Conservation (phyloP, 768 basidiomycete species). For the Collybiopsis confluens region DNA sequence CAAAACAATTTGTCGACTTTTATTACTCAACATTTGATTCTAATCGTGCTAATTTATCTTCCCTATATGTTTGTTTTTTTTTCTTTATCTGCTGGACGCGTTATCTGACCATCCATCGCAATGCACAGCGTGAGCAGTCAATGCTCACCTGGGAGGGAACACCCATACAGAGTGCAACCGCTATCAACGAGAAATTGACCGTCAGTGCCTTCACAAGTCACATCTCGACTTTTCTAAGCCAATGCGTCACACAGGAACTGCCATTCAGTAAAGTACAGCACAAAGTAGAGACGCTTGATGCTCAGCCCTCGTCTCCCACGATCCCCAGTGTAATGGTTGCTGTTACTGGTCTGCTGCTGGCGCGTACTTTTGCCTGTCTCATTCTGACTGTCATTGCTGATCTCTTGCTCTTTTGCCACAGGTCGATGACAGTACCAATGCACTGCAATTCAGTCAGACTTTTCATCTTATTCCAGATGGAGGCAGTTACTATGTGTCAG, state of each 20-base stretch:
- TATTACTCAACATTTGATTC: constrained; percentile 81
- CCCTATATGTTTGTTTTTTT: constrained; percentile 71
- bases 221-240: too few relatives aligned
- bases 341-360: constrained; percentile 84
- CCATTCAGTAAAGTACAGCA: constrained; percentile 84
- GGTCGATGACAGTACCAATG: constrained; percentile 78
- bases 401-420: constrained; percentile 22
- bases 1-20: constrained; percentile 73
- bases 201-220: constrained; percentile 35
- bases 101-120: constrained; percentile 25
- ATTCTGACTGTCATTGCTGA: background rate
- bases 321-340: constrained; percentile 66
- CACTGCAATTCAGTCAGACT: constrained; percentile 87
- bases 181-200: constrained; percentile 69
- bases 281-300: constrained; percentile 77
- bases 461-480: constrained; percentile 88
- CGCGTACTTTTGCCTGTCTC: constrained; percentile 27
- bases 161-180: constrained; percentile 46
- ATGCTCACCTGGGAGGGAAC: constrained; percentile 83
- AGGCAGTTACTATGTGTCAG: constrained; percentile 80
- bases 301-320: constrained; percentile 71
- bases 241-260: constrained; percentile 42
- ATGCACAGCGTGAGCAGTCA: constrained; percentile 63
- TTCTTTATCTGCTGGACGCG: constrained; percentile 11
- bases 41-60: constrained; percentile 47